Evolutionary conservation across 805 yeast species (phyloP), one percentile per base, ranked within the genome.

Genomic region (Yarrowia keelungensis): DNA sequence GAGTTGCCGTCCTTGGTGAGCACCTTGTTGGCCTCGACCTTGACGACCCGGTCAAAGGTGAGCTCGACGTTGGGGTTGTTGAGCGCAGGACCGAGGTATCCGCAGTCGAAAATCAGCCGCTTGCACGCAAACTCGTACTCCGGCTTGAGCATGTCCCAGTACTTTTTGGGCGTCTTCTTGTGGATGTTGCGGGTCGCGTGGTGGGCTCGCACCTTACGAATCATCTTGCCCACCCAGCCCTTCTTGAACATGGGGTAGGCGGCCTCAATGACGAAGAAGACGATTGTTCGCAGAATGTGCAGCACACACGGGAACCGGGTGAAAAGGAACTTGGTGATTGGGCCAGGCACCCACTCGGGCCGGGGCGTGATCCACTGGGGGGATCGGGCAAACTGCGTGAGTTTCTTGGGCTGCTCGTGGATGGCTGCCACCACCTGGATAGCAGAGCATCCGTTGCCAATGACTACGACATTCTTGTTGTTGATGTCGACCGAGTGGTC

Each of bases 361-460:
- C 61, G 68, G 1, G 72, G 72, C 8, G 69, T 45, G 26, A 70
- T 19, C 73, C 73, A 71, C 16, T 71, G 73, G 5, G 62, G 68
- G 12, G 72, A 41, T 26, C 73, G 62, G 8, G 70, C 62, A 26
- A 70, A 50, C 41, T 71, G 73, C 5, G 70, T 67, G 9, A 71
- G 51, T 3, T 69, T 42, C 43, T 66, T 69, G 22, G 68, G 14
- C 19, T 68, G 35, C 7, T 61, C 67, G 7, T 51, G 67, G 39
- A 69, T 69, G 14, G 56, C 69, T 0, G 71, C 69, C 1, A 69
- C 62, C 5, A 69, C 61, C 61, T 69, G 71, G n/a, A 68, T 46
- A 11, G 71, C 71, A 5, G 71, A 69, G 32, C 71, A 69, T 11
- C 71, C 71, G 38, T 69, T 69, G 11, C 71, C 71, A 3, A 69